A percentile compares a stretch with the other conserved stretches of the same genome.
Evolutionary conservation across 371 early-diverging fungal species (phyloP).

Genomic region (Apophysomyces variabilis): DNA sequence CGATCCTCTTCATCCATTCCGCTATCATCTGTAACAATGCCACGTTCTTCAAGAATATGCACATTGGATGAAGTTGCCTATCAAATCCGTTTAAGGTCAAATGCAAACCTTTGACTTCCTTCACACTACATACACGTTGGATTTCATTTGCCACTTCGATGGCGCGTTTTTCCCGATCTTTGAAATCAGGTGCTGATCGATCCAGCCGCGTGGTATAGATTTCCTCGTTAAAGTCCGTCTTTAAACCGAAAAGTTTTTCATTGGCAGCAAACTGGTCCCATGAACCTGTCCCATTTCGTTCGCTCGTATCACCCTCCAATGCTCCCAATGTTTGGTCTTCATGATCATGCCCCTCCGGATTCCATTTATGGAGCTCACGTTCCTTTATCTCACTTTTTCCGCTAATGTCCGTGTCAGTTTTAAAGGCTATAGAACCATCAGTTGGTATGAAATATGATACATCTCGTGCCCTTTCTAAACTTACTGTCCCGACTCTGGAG

Average conservation of each 20-base stretch:
- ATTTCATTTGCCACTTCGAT: conserved; percentile 93
- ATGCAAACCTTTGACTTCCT: not conserved
- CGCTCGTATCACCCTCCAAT: conserved; percentile 45
- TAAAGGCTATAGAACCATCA: conserved; percentile 59
- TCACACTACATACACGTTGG: conserved; percentile 49
- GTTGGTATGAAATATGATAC: not conserved
- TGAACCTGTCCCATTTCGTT: conserved; percentile 32
- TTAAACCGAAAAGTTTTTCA: conserved; percentile 93
- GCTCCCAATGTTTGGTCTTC: conserved; percentile 33
- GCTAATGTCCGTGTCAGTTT: conserved; percentile 92
- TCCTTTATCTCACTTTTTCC: conserved; percentile 69
- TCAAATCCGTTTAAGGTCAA: not conserved
- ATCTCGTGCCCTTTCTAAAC: conserved; percentile 8
- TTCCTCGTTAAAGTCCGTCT: conserved; percentile 94
- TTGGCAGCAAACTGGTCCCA: conserved; percentile 99
- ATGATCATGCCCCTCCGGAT: conserved; percentile 64
- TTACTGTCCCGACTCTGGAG: conserved; percentile 54
- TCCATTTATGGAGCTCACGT: conserved; percentile 89
- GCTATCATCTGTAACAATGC: conserved; percentile 62
- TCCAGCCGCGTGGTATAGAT: conserved; percentile 96
- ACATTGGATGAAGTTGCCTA: conserved; percentile 74
- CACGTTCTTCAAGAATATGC: conserved; percentile 96
- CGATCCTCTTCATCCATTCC: conserved; percentile 90
- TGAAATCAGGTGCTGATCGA: conserved; percentile 82
- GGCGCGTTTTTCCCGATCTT: conserved; percentile 88